phyloP scores from a whole-genome alignment of 768 basidiomycete genomes.

The Calocera viscosa region DNA sequence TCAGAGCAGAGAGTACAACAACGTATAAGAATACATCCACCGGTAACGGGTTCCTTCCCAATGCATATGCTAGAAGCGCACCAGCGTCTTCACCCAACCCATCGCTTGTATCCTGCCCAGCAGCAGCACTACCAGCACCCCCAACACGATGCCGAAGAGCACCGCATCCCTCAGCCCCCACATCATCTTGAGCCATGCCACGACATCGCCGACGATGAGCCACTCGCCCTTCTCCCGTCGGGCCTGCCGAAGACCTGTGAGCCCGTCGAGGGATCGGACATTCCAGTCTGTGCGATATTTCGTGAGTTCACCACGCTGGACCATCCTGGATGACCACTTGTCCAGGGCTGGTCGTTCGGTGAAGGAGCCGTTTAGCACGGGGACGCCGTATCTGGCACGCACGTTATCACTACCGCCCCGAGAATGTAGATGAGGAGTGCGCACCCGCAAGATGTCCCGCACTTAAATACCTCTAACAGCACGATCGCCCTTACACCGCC shows the following conservation, averaged over 20 bases:
- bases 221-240: background rate
- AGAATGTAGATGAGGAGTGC: background rate
- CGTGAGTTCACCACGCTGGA: background rate
- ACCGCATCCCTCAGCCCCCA: conserved; percentile 3
- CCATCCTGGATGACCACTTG: background rate
- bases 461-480: background rate
- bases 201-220: background rate
- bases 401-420: background rate
- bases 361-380: background rate
- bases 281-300: conserved; percentile 3
- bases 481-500: background rate
- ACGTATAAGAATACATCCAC: background rate
- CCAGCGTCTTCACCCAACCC: background rate
- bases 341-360: background rate
- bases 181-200: conserved; percentile 1
- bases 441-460: background rate
- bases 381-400: background rate
- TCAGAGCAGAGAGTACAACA: background rate
- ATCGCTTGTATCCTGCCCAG: background rate
- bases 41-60: background rate
- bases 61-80: background rate
- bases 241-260: background rate
- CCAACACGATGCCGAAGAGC: background rate
- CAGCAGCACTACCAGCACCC: background rate
- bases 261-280: background rate